phyloP scores from a whole-genome alignment of 768 basidiomycete species.

The Hemileccinum impolitum region DNA sequence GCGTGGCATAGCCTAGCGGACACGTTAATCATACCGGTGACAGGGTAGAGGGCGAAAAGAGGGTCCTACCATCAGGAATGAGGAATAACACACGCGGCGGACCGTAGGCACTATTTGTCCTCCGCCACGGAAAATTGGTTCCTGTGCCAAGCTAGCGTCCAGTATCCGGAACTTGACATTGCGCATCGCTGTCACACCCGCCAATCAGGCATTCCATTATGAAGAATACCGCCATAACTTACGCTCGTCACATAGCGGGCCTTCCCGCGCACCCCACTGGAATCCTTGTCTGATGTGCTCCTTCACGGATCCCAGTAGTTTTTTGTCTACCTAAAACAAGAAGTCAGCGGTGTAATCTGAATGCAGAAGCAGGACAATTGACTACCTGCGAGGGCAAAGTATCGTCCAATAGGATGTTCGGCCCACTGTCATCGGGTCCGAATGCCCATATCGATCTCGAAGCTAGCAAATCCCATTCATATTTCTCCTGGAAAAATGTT shows the following conservation, averaged over 20 bases:
- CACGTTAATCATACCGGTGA: background rate
- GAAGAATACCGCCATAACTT: conserved; percentile 37
- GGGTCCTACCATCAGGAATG: conserved; percentile 87
- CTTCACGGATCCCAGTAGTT: conserved; percentile 80
- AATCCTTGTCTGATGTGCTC: conserved; percentile 99
- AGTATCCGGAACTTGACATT: conserved; percentile 97
- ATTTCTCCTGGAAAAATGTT: conserved; percentile 93
- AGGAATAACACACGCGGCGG: conserved; percentile 98
- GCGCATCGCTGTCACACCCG: conserved; percentile 71
- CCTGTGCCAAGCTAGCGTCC: conserved; percentile 88
- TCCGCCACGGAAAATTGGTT: conserved; percentile 96
- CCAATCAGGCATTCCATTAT: background rate
- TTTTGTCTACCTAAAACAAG: conserved; percentile 78
- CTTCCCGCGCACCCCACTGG: conserved; percentile 98
- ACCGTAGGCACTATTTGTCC: conserved; percentile 99
- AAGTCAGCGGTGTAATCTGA: background rate
- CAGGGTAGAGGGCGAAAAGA: conserved; percentile 8
- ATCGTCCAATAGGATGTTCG: conserved; percentile 93
- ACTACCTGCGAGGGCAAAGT: conserved; percentile 89
- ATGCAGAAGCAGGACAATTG: background rate
- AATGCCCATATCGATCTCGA: conserved; percentile 99
- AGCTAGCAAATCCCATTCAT: conserved; percentile 97
- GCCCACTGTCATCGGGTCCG: conserved; percentile 93
- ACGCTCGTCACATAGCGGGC: conserved; percentile 98
- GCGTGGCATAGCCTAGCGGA: conserved; percentile 81